Conservation (phyloP, 2,329 filamentous ascomycete species). For the Paecilomyces sp. region DNA sequence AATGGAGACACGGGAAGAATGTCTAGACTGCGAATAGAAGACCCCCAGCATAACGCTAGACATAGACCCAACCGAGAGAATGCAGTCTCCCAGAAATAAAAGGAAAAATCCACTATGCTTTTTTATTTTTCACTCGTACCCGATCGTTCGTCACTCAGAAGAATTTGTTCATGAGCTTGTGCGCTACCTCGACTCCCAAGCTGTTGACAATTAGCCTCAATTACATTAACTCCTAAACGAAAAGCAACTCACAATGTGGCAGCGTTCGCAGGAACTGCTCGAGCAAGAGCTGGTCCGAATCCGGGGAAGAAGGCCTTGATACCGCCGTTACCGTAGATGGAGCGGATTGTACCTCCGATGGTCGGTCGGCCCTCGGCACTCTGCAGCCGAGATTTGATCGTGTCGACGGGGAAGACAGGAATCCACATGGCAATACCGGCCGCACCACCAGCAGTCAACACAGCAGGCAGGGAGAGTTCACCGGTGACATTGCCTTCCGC, state of each 20-base stretch:
- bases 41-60: background rate
- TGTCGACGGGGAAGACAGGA: conserved; percentile 95
- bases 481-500: conserved; percentile 65
- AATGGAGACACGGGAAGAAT: background rate
- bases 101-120: background rate
- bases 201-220: conserved; percentile 11
- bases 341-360: conserved; percentile 68
- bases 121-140: background rate
- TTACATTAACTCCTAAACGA: conserved; percentile 7
- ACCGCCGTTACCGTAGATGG: conserved; percentile 78
- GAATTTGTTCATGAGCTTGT: conserved; percentile 43
- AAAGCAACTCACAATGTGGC: conserved; percentile 63
- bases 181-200: conserved; percentile 44
- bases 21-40: background rate
- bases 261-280: conserved; percentile 92
- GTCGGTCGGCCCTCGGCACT: conserved; percentile 80
- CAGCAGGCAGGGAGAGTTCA: conserved; percentile 70
- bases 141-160: conserved; percentile 19
- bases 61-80: background rate
- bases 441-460: conserved; percentile 79
- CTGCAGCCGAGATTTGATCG: conserved; percentile 89
- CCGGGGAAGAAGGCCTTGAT: conserved; percentile 94
- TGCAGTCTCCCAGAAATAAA: background rate
- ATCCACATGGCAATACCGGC: conserved; percentile 99
- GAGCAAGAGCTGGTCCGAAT: conserved; percentile 82